Evolutionary conservation across 805 yeast species (phyloP), one percentile per base, ranked within the genome.

Genomic region (Starmerella potacharoeniae): DNA sequence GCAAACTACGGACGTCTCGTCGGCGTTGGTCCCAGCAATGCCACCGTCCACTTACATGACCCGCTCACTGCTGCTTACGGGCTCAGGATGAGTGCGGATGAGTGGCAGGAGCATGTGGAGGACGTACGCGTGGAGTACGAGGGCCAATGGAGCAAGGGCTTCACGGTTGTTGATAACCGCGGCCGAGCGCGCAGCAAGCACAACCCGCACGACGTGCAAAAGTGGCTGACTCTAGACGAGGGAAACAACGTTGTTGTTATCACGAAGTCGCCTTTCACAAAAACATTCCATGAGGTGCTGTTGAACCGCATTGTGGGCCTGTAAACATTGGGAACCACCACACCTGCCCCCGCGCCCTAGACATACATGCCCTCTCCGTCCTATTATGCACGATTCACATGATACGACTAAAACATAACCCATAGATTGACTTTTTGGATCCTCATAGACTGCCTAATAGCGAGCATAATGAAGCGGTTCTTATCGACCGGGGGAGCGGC

Each of bases 131-230:
- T 71, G 9, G 76, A 72, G 57, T 59, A 69, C 13, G 54, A 17
- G n/a, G 75, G 76, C 28, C 66, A 65, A 52, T 71, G 72, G 71
- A 62, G 72, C 6, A 50, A 59, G 52, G 76, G 76, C 1, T 56
- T 56, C 58, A 70, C 73, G 8, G 62, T 71, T 3, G 59, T 63
- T 8, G 76, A 72, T 46, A 56, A 61, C 11, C 65, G 76, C 41
- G 66, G 68, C 31, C 57, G 71, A 16, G 62, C 65, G 28, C 52
- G 56, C 22, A 17, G 35, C 29, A 56, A 52, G 29, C 22, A 62
- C 39, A 58, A 55, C 34, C 59, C 59, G 10, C 62, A 60, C 45
- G 66, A 64, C 54, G 53, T 53, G 39, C 65, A 61, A 30, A 54
- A 58, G 42, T 64, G 67, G 67, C 58, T 63, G 41, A 61, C 64